Evolutionary conservation across 371 early-diverging fungal species (phyloP).

Genomic region (Thermomucor indicae-seudaticae): DNA sequence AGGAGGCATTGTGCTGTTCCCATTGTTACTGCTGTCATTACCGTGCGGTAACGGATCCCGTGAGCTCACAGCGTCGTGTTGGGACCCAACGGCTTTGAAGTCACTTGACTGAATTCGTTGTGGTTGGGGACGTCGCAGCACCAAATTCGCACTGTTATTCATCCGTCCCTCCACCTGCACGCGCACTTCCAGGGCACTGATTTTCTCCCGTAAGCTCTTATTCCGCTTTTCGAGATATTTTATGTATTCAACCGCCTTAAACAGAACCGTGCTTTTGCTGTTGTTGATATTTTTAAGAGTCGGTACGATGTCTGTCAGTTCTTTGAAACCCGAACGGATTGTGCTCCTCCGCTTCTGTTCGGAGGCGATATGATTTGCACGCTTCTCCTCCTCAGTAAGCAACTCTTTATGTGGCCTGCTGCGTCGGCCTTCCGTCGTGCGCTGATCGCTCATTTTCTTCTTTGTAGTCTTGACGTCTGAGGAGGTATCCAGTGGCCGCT

Average conservation of each 20-base stretch:
- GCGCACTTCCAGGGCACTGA: slow-evolving; percentile 43
- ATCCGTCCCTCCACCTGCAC: slow-evolving; percentile 27
- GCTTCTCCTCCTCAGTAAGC: slow-evolving; percentile 84
- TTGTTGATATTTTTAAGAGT: slow-evolving; percentile 58
- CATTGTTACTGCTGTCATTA: slow-evolving; percentile 4
- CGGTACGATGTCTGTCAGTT: slow-evolving; percentile 80
- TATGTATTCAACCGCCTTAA: slow-evolving; percentile 55
- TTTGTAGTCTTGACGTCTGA: neutral
- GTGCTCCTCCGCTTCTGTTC: slow-evolving; percentile 89
- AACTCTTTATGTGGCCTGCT: slow-evolving; percentile 55
- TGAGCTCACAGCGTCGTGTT: no score
- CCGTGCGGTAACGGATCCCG: no score
- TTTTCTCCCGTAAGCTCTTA: slow-evolving; percentile 44
- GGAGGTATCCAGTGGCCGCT: neutral
- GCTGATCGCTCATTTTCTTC: neutral
- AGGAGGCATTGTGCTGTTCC: neutral
- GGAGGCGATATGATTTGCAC: slow-evolving; percentile 86
- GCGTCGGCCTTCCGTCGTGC: slow-evolving; percentile 3
- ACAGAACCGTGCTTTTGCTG: slow-evolving; percentile 52
- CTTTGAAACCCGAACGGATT: slow-evolving; percentile 80
- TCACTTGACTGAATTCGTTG: no score
- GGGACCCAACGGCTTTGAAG: no score
- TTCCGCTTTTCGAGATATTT: slow-evolving; percentile 47
- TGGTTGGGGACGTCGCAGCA: no score
- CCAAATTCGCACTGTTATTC: no score